phyloP scores from a whole-genome alignment of 2,329 filamentous ascomycete species.

The Fusarium nygamai region DNA sequence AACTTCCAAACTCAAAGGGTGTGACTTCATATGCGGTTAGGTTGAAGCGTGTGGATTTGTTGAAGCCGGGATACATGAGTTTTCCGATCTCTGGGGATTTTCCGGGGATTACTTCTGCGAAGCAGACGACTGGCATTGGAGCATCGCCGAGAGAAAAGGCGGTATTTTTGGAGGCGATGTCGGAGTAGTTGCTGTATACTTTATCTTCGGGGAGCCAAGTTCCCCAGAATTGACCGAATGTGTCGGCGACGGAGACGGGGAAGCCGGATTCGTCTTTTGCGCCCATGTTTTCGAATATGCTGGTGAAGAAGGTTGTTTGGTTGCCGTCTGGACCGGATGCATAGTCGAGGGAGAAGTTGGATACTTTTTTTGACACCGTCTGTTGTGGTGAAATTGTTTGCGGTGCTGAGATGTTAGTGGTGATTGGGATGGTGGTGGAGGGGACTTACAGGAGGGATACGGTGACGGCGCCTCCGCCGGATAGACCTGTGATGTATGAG shows the following conservation, averaged over 20 bases:
- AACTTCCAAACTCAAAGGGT: conserved; percentile 48
- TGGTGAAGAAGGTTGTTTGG: conserved; percentile 13
- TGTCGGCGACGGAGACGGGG: conserved; percentile 40
- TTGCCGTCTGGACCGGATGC: conserved; percentile 23
- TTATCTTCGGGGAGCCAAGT: conserved; percentile 32
- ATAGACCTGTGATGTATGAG: conserved; percentile 41
- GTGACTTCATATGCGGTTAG: conserved; percentile 47
- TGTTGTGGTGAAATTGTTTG: conserved; percentile 42
- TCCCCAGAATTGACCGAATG: conserved; percentile 44
- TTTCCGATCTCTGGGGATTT: conserved; percentile 41
- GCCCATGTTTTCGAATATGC: conserved; percentile 36
- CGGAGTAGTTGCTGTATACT: conserved; percentile 38
- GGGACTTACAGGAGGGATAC: conserved; percentile 35
- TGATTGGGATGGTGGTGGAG: rapidly evolving
- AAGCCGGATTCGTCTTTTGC: conserved; percentile 40
- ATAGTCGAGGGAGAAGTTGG: conserved; percentile 40
- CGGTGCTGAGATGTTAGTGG: conserved; percentile 16
- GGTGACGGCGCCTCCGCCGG: conserved; percentile 43
- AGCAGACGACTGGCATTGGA: conserved; percentile 44
- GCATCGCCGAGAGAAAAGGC: conserved; percentile 35
- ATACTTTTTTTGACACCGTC: conserved; percentile 22
- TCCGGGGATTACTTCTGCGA: conserved; percentile 44
- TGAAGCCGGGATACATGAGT: conserved; percentile 43
- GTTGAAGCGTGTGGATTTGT: conserved; percentile 43
- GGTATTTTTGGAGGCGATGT: conserved; percentile 18